Conservation (phyloP, 495 filamentous ascomycete genomes). For the Neurospora sublineolata region DNA sequence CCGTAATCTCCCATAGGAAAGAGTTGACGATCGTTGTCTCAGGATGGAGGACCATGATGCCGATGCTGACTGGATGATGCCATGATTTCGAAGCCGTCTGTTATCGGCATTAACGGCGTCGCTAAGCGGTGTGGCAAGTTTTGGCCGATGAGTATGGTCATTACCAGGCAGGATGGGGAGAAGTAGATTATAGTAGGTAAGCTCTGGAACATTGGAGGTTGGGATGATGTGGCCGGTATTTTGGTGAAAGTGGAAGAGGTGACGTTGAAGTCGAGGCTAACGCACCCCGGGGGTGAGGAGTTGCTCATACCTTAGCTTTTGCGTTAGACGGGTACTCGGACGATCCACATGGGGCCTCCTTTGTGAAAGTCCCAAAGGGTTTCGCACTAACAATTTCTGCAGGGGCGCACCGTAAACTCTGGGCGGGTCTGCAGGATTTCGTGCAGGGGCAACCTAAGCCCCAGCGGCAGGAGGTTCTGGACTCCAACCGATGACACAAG, state of each 20-base stretch:
- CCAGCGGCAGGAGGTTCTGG: not conserved
- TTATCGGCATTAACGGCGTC: too few relatives aligned
- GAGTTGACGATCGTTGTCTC: not conserved
- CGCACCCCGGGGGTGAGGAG: not conserved
- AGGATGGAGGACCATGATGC: too few relatives aligned
- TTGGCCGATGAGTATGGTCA: too few relatives aligned
- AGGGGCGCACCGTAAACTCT: not conserved
- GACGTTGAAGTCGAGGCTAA: not conserved
- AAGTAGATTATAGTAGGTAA: too few relatives aligned
- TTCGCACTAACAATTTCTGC: not conserved
- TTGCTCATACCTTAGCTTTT: not conserved
- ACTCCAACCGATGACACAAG: not conserved
- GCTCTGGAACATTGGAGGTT: not conserved
- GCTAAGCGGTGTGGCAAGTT: too few relatives aligned
- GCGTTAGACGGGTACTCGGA: not conserved
- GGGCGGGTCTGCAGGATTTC: not conserved
- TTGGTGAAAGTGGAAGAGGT: not conserved
- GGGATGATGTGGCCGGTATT: not conserved
- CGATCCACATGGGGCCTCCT: too few relatives aligned
- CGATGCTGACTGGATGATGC: too few relatives aligned
- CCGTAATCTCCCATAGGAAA: not conserved
- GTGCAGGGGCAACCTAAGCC: not conserved
- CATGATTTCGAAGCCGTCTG: too few relatives aligned
- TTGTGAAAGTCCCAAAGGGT: not conserved
- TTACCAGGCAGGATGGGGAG: too few relatives aligned